Conservation (phyloP, 495 filamentous ascomycete genomes). For the Geopyxis carbonaria region DNA sequence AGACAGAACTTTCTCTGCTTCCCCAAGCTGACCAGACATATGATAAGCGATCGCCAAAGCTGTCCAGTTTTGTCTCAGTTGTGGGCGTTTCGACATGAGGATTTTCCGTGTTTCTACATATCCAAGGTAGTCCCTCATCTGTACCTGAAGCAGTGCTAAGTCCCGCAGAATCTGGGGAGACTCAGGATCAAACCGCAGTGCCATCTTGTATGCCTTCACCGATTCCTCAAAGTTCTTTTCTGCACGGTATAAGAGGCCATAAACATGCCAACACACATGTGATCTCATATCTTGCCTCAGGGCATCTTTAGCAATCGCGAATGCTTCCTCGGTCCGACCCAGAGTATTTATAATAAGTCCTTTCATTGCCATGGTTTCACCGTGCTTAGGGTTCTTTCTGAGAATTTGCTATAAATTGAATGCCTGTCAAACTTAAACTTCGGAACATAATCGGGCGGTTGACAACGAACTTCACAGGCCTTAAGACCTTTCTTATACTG, state of each 20-base stretch:
- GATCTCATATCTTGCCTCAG: slow-evolving; percentile 93
- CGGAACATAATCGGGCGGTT: too few species aligned
- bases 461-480: slow-evolving; percentile 14
- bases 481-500: slow-evolving; percentile 81
- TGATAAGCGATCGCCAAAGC: slow-evolving; percentile 86
- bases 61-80: slow-evolving; percentile 83
- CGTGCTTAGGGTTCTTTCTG: slow-evolving; percentile 84
- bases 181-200: slow-evolving; percentile 78
- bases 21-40: slow-evolving; percentile 59
- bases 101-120: slow-evolving; percentile 70
- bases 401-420: slow-evolving; percentile 76
- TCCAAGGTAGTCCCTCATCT: slow-evolving; percentile 90
- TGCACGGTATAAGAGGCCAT: slow-evolving; percentile 81
- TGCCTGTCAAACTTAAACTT: too few species aligned
- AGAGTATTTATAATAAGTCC: slow-evolving; percentile 85
- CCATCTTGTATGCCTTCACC: slow-evolving; percentile 96
- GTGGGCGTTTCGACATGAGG: slow-evolving; percentile 70
- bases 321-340: slow-evolving; percentile 83
- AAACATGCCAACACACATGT: slow-evolving; percentile 98
- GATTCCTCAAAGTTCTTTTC: slow-evolving; percentile 97
- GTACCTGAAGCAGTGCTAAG: slow-evolving; percentile 77
- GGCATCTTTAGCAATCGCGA: slow-evolving; percentile 76
- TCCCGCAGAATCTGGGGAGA: slow-evolving; percentile 88
- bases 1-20: slow-evolving; percentile 78
- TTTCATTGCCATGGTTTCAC: slow-evolving; percentile 97